Evolutionary conservation across 148 eudicot species (phyloP), one percentile per base, ranked within the genome.

Genomic region (Rhododendron ferrugineum): DNA sequence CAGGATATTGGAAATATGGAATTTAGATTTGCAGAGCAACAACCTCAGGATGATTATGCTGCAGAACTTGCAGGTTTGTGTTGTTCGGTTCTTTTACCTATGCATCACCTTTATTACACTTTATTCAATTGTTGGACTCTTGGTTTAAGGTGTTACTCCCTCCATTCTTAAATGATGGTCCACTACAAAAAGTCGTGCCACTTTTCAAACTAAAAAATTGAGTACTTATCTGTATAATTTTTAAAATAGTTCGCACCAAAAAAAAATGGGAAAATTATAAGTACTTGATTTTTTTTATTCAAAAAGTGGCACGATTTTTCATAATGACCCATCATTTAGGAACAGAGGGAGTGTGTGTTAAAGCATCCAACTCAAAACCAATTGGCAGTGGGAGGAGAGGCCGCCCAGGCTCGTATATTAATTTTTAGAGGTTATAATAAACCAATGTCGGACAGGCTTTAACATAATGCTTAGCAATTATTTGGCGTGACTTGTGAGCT

Each of bases 31-130:
- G 98, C 95, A 60, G 99, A 97, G 88, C 98, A 97, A 87, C 98
- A 97, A 86, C 96, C 97, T 86, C 99, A 94, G 82, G 99, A 97
- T 91, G 99, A 97, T 87, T 96, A 96, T 90, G 99, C 98, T 87
- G 91, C 96, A 28, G 99, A 96, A 84, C 98, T 96, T 91, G 92
- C 99, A 89, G 99, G 99, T 94, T 84, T 52, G 76, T 13, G 77
- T 75, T 52, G 36, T 86, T 84, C n/a, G 2, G 28, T 49, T 78
- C 78, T 32, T 37, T 81, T 23, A 54, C 30, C 37, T 83, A 50
- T 84, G 37, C 62, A 76, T 72, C 84, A 52, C 54, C 28, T 28
- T 76, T 82, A 23, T 46, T 62, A 36, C 49, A 40, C 18, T 34
- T 42, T 81, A 11, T 74, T 58, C 84, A 73, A 26, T 46, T 85